Evolutionary conservation across 495 filamentous ascomycete genomes (phyloP).

Genomic region (Xylaria longipes): DNA sequence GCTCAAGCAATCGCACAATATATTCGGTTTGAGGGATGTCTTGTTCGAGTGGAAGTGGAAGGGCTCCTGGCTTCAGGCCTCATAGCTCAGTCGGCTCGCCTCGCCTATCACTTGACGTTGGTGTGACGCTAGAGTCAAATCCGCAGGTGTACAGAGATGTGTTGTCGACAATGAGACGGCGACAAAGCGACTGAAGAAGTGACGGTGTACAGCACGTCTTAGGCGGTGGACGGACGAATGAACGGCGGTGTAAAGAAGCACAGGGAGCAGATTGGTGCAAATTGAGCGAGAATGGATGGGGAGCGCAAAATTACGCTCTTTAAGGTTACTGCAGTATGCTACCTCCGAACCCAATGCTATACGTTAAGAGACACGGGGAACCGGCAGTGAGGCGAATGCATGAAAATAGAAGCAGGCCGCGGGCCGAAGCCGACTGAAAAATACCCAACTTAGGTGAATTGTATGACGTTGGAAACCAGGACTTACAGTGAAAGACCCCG

Average conservation of each 20-base stretch:
- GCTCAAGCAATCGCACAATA: not conserved
- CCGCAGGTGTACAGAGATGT: slow-evolving; percentile 9
- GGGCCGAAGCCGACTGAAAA: slow-evolving; percentile 4
- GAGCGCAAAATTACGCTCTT: slow-evolving; percentile 9
- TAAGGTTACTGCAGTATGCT: not conserved
- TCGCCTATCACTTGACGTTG: slow-evolving; percentile 22
- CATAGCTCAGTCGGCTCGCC: slow-evolving; percentile 3
- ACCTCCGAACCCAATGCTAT: not conserved
- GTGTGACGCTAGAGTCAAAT: slow-evolving; percentile 25
- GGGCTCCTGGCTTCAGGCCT: slow-evolving; percentile 7
- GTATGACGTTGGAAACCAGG: slow-evolving; percentile 22
- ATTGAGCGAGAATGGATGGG: slow-evolving; percentile 14
- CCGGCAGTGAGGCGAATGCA: not conserved
- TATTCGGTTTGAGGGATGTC: not conserved
- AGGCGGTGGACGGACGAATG: slow-evolving; percentile 11
- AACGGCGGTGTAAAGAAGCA: slow-evolving; percentile 1
- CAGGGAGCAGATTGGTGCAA: slow-evolving; percentile 8
- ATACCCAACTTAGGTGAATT: not conserved
- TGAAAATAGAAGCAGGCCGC: slow-evolving; percentile 9
- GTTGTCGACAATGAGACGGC: slow-evolving; percentile 1
- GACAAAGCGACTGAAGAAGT: slow-evolving; percentile 1
- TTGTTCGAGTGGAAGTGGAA: not conserved
- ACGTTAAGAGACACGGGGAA: not conserved
- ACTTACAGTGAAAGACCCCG: slow-evolving; percentile 15
- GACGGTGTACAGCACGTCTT: slow-evolving; percentile 19